These are phyloP conservation scores for button mushroom (Agaricus bisporus) DNA, from an alignment of 768 basidiomycete species.

Conservation along the genomic window DNA sequence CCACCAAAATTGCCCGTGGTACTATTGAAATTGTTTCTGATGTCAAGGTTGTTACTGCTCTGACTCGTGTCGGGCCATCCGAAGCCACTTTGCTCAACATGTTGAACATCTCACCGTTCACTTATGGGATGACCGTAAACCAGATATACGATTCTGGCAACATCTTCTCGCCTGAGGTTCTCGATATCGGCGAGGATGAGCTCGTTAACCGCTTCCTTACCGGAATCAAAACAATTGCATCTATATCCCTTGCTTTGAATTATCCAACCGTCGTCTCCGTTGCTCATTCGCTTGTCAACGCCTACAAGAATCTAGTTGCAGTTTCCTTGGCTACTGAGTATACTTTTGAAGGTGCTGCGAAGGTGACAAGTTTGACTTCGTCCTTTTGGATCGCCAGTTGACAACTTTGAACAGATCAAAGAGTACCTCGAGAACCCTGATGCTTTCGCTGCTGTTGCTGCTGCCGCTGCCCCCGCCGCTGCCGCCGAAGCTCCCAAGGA, in stretches of 20 bases:
- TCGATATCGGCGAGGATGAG: constrained; percentile 90
- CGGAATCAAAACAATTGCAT: constrained; percentile 92
- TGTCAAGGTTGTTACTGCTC: constrained; percentile 89
- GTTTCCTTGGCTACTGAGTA: constrained; percentile 88
- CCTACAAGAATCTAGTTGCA: constrained; percentile 97
- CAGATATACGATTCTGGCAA: constrained; percentile 96
- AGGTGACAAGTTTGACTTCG: constrained; percentile 47
- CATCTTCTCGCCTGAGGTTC: constrained; percentile 81
- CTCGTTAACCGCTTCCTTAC: constrained; percentile 89
- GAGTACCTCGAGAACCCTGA: constrained; percentile 97
- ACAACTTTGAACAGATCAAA: constrained; percentile 57
- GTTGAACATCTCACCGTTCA: constrained; percentile 99
- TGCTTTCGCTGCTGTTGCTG: constrained; percentile 84
- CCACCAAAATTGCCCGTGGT: constrained; percentile 99
- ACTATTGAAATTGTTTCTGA: constrained; percentile 99
- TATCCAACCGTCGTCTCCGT: constrained; percentile 97
- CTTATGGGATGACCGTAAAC: constrained; percentile 97
- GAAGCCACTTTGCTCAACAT: constrained; percentile 99
- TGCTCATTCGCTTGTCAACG: constrained; percentile 92
- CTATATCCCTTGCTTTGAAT: constrained; percentile 91
- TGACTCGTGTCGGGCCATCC: constrained; percentile 92
- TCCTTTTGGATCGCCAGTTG: neutral
- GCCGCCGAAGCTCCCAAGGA: constrained; percentile 53
- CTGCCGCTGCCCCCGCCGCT: constrained; percentile 51
- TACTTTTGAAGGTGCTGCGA: constrained; percentile 88